Evolutionary conservation across 257 asterid species (phyloP).

Genomic region (Misopates orontium): DNA sequence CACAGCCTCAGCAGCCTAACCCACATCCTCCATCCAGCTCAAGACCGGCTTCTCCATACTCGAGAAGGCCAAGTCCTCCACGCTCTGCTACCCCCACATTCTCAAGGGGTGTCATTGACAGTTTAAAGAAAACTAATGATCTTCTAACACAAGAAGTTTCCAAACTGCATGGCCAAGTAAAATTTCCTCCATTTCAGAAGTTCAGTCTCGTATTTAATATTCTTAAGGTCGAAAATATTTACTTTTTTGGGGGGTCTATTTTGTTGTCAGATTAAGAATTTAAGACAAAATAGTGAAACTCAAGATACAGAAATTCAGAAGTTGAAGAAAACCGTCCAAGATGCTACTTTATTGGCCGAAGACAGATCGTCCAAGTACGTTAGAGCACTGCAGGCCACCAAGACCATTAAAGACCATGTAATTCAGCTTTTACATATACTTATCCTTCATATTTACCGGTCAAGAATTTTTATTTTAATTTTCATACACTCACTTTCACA

Average conservation of each 20-base stretch:
- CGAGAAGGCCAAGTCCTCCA: conserved; percentile 91
- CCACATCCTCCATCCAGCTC: conserved; percentile 57
- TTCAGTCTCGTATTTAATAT: conserved; percentile 7
- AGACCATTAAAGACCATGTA: conserved; percentile 66
- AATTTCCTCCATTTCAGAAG: conserved; percentile 17
- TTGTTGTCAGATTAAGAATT: conserved; percentile 50
- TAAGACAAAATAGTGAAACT: conserved; percentile 64
- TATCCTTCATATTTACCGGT: no score
- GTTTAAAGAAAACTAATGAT: conserved; percentile 77
- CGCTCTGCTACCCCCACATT: conserved; percentile 66
- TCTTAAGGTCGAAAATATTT: background rate
- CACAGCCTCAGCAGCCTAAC: conserved; percentile 35
- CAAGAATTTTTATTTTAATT: no score
- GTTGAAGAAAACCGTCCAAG: conserved; percentile 51
- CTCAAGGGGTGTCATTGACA: conserved; percentile 82
- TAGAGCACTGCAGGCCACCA: conserved; percentile 55
- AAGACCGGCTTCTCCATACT: conserved; percentile 81
- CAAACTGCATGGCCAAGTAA: conserved; percentile 70
- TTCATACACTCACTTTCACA: no score
- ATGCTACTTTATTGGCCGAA: conserved; percentile 54
- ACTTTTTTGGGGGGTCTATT: background rate
- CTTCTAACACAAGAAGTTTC: conserved; percentile 69
- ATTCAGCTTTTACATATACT: conserved; percentile 20
- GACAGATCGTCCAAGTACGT: conserved; percentile 60
- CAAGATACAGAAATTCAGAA: conserved; percentile 69